Conservation (phyloP, 2,329 filamentous ascomycete genomes). For the Neonectria punicea region DNA sequence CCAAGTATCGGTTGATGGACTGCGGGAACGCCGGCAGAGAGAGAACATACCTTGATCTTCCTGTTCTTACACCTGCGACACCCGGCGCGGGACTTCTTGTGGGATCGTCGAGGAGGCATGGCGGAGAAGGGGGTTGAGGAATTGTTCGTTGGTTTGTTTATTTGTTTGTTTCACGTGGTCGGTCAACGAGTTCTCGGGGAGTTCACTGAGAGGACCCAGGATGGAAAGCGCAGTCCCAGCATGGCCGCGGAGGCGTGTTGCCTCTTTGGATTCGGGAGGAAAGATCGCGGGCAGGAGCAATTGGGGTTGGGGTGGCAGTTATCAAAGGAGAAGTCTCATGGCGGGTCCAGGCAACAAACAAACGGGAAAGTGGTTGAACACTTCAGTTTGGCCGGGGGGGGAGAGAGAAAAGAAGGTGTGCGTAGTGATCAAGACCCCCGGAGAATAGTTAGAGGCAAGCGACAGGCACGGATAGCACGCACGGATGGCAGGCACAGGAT, state of each 20-base stretch:
- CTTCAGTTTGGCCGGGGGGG: slow-evolving; percentile 34
- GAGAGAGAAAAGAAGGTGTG: slow-evolving; percentile 25
- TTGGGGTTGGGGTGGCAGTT: slow-evolving; percentile 31
- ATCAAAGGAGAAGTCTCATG: slow-evolving; percentile 34
- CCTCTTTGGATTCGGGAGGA: slow-evolving; percentile 29
- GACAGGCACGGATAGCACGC: slow-evolving; percentile 19
- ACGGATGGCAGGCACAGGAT: slow-evolving; percentile 15
- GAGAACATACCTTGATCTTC: slow-evolving; percentile 71
- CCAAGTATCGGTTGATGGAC: slow-evolving; percentile 16
- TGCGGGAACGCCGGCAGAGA: slow-evolving; percentile 15
- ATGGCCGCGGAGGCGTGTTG: slow-evolving; percentile 45
- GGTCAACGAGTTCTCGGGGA: slow-evolving; percentile 36
- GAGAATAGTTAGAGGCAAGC: neutral
- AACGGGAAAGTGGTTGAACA: slow-evolving; percentile 41
- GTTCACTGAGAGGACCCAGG: slow-evolving; percentile 41
- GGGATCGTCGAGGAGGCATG: slow-evolving; percentile 74
- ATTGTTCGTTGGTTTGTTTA: neutral
- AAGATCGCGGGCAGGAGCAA: slow-evolving; percentile 22
- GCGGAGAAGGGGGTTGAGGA: slow-evolving; percentile 22
- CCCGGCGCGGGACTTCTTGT: slow-evolving; percentile 76
- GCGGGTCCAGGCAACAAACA: slow-evolving; percentile 28
- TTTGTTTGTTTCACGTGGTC: slow-evolving; percentile 32
- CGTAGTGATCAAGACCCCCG: slow-evolving; percentile 5
- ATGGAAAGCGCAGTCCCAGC: slow-evolving; percentile 42
- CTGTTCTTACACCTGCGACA: slow-evolving; percentile 73